Evolutionary conservation across 345 rosid species (phyloP).

Genomic region (Rhizophora apiculata): DNA sequence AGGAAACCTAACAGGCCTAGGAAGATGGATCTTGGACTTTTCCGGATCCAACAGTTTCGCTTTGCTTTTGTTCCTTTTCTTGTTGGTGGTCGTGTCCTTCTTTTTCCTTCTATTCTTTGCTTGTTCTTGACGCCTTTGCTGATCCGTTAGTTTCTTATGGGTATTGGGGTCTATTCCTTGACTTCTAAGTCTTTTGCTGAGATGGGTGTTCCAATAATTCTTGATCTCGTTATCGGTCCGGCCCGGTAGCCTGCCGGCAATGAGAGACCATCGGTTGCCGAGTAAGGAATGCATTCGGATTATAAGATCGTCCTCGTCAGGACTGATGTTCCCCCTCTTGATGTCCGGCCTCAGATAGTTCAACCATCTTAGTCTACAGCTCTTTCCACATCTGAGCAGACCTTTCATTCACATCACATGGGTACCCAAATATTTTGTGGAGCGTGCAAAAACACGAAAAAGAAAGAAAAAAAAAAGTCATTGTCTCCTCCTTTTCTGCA

Average conservation of each 20-base stretch:
- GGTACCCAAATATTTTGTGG: not conserved
- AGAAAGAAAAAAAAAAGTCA: not conserved
- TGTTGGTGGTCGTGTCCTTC: not conserved
- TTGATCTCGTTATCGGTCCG: constrained; percentile 55
- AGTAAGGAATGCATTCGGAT: constrained; percentile 44
- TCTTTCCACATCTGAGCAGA: constrained; percentile 48
- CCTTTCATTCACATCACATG: constrained; percentile 14
- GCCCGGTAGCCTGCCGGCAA: constrained; percentile 41
- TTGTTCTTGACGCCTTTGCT: not conserved
- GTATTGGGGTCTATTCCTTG: not conserved
- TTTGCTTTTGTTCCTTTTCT: not conserved
- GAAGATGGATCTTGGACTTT: constrained; percentile 30
- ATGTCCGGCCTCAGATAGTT: constrained; percentile 49
- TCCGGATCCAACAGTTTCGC: not conserved
- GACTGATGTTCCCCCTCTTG: constrained; percentile 46
- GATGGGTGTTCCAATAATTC: constrained; percentile 48
- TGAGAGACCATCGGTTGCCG: constrained; percentile 48
- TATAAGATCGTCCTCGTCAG: constrained; percentile 51
- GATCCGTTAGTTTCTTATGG: not conserved
- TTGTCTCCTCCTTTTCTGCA: no score
- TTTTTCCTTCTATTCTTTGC: not conserved
- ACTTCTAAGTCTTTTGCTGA: constrained; percentile 24
- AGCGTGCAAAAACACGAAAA: not conserved
- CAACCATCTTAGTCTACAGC: constrained; percentile 53
- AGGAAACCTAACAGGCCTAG: constrained; percentile 30